phyloP scores from a whole-genome alignment of 2,329 filamentous ascomycete species.

The Endoconidiophora polonica region DNA sequence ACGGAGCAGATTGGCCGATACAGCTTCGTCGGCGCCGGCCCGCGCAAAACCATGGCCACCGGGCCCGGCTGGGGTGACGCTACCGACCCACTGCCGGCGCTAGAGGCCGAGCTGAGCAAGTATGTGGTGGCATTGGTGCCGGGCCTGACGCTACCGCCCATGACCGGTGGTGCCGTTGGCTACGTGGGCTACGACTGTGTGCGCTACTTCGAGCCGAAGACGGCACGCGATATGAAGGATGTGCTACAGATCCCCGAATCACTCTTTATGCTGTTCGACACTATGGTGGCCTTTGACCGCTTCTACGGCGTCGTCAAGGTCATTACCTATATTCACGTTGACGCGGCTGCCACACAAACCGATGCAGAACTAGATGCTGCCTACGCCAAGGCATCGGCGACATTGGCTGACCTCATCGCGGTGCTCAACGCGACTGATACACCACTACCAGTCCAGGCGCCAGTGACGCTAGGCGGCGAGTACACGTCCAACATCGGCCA shows the following conservation, averaged over 20 bases:
- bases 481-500: constrained; percentile 88
- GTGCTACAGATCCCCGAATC: constrained; percentile 80
- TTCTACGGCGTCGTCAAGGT: constrained; percentile 89
- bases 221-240: constrained; percentile 75
- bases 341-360: constrained; percentile 28
- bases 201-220: constrained; percentile 94
- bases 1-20: constrained; percentile 89
- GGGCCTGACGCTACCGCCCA: constrained; percentile 62
- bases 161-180: constrained; percentile 85
- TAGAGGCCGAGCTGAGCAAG: constrained; percentile 65
- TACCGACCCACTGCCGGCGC: constrained; percentile 64
- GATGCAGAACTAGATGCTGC: constrained; percentile 38
- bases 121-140: constrained; percentile 72
- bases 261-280: constrained; percentile 93
- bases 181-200: constrained; percentile 98
- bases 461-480: constrained; percentile 55
- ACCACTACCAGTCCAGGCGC: constrained; percentile 58
- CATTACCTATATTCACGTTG: constrained; percentile 73
- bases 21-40: constrained; percentile 79
- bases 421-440: constrained; percentile 59
- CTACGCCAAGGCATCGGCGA: constrained; percentile 50
- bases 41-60: constrained; percentile 67
- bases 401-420: constrained; percentile 50
- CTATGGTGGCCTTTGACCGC: constrained; percentile 83
- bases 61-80: constrained; percentile 75